Evolutionary conservation across 176 grass and related monocot genomes (phyloP).

Genomic region (Zoysia pacifica): DNA sequence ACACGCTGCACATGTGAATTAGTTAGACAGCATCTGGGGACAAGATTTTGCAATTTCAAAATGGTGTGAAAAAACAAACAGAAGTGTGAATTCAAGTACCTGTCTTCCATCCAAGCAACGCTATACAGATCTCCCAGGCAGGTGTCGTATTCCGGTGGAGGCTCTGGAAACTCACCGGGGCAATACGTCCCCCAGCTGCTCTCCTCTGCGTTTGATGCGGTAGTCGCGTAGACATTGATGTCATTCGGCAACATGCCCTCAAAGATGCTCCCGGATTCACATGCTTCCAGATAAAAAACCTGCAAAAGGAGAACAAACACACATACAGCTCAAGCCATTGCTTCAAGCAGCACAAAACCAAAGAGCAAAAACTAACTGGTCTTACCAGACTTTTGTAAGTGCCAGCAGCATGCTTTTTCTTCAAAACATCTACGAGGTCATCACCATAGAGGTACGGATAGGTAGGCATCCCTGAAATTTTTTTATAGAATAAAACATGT

Average conservation of each 20-base stretch:
- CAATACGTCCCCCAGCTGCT: slow-evolving; percentile 98
- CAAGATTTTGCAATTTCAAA: slow-evolving; percentile 21
- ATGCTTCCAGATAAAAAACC: slow-evolving; percentile 99
- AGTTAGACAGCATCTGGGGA: background rate
- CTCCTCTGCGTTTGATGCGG: slow-evolving; percentile 87
- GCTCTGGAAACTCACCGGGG: slow-evolving; percentile 66
- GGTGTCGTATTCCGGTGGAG: slow-evolving; percentile 78
- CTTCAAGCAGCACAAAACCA: slow-evolving; percentile 27
- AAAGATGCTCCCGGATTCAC: slow-evolving; percentile 97
- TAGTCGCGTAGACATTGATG: slow-evolving; percentile 92
- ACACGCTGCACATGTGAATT: slow-evolving; percentile 17
- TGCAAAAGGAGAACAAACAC: slow-evolving; percentile 35
- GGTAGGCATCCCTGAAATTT: slow-evolving; percentile 83
- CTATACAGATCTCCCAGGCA: slow-evolving; percentile 97
- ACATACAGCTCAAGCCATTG: slow-evolving; percentile 29
- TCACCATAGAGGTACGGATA: slow-evolving; percentile 91
- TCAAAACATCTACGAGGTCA: slow-evolving; percentile 70
- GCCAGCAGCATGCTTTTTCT: slow-evolving; percentile 87
- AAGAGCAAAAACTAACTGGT: slow-evolving; percentile 33
- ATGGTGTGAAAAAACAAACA: background rate
- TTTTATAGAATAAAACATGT: slow-evolving; percentile 34
- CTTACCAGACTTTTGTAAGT: slow-evolving; percentile 98
- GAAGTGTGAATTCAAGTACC: slow-evolving; percentile 39
- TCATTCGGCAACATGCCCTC: slow-evolving; percentile 78
- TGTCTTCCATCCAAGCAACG: slow-evolving; percentile 98